A percentile compares a stretch with the other conserved stretches of the same genome.
Evolutionary conservation across 2,329 filamentous ascomycete species (phyloP).

Genomic region (Botrytis cinerea): DNA sequence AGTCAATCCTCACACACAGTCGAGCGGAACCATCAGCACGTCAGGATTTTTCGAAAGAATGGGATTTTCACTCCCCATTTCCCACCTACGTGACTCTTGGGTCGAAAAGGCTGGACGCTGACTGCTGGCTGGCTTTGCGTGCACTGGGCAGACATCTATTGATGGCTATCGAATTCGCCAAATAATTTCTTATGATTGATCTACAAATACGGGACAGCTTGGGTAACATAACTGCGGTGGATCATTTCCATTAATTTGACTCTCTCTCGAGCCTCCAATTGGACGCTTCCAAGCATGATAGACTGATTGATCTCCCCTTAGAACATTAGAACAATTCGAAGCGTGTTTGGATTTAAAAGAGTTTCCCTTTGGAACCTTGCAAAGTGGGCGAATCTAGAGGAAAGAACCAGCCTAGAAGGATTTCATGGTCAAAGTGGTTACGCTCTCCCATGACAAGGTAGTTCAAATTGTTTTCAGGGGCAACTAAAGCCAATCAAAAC

Average conservation of each 20-base stretch:
- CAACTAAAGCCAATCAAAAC: slow-evolving; percentile 21
- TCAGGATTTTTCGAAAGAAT: background rate
- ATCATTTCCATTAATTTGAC: background rate
- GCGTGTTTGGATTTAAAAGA: slow-evolving; percentile 7
- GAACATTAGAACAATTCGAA: slow-evolving; percentile 8
- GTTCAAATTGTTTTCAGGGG: slow-evolving; percentile 19
- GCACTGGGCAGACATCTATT: slow-evolving; percentile 9
- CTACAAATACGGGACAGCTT: slow-evolving; percentile 10
- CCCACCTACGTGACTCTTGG: background rate
- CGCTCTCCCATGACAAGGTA: background rate
- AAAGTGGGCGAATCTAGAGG: slow-evolving; percentile 16
- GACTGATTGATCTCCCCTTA: slow-evolving; percentile 20
- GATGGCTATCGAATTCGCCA: slow-evolving; percentile 11
- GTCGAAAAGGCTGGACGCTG: background rate
- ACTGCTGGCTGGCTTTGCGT: slow-evolving; percentile 6
- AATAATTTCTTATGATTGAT: slow-evolving; percentile 17
- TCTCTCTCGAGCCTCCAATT: background rate
- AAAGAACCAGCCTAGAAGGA: slow-evolving; percentile 17
- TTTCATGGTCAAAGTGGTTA: slow-evolving; percentile 14
- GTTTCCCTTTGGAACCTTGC: slow-evolving; percentile 5
- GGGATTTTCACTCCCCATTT: background rate
- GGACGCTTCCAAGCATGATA: slow-evolving; percentile 5
- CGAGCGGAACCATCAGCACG: slow-evolving; percentile 6
- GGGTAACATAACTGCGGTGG: slow-evolving; percentile 10
- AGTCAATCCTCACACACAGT: slow-evolving; percentile 7